Base-by-base conservation (phyloP, 805 yeast genomes). In the Hanseniaspora lindneri region DNA sequence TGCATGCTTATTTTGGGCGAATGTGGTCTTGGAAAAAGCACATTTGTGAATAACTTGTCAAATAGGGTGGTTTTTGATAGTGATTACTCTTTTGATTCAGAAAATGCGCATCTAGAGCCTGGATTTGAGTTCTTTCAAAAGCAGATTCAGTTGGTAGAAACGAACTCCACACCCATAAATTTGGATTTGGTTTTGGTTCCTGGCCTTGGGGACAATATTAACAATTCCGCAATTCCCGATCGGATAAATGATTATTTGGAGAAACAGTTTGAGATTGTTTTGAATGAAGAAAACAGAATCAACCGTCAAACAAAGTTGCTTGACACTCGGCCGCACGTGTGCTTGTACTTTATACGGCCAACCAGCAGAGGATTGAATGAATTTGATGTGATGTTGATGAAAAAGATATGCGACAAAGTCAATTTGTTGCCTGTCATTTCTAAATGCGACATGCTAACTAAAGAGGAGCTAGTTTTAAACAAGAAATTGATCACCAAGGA, bases 391-490 rank as follows among this genome's bases (percentile, higher is more conserved):
- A 74, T 72, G 54, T 70, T 83, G 47, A 83, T 88, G 80, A 75
- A 70, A 55, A 69, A 72, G 41, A 69, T 88, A 44, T 75, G 88
- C 14, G 70, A 75, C 21, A 76, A 79, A 54, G 94, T 83, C 19
- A 88, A 88, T 65, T 72, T 89, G 23, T 76, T 88, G 39, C 95
- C 96, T 1, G 78, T 87, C 23, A 75, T 88, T 51, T 75, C 83
- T 32, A 81, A 83, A 58, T 79, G 94, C 2, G 96, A 88, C 61
- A 71, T 85, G 1, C 69, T 85, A 55, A 84, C 94, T 0, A 71
- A 70, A 20, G 61, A 72, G 2, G 96, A 88, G 62, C 64, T 79
- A 49, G 59, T 61, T 14, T 62, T 62, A 25, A 72, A 74, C 62
- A 82, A 82, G 60, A 62, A 67, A 48, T 66, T 71, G 48, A 69